Evolutionary conservation across 805 yeast genomes (phyloP).

Genomic region (Lipomyces yamanashiensis): DNA sequence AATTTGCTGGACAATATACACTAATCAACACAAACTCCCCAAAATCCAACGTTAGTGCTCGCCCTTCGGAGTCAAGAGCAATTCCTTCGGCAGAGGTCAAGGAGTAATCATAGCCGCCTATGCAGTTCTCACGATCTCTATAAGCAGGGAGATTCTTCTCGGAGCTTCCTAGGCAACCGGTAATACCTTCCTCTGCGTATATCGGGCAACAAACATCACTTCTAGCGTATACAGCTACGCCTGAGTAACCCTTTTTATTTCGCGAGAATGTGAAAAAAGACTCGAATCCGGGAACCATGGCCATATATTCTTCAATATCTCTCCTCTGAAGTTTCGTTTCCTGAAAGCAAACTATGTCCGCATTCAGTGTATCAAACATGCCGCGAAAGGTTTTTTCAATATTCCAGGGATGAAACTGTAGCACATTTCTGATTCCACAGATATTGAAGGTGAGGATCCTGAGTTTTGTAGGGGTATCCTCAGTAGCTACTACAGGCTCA

Average conservation of each 20-base stretch:
- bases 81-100: conserved; percentile 46
- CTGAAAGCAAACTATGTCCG: conserved; percentile 84
- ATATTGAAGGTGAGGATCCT: conserved; percentile 78
- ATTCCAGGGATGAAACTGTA: conserved; percentile 86
- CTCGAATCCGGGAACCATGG: conserved; percentile 59
- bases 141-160: conserved; percentile 33
- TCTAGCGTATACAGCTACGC: conserved; percentile 83
- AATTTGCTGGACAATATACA: conserved; percentile 90
- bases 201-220: conserved; percentile 47
- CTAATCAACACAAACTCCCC: conserved; percentile 53
- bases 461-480: not conserved
- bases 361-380: conserved; percentile 60
- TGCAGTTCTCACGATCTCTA: conserved; percentile 40
- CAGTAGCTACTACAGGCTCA: not conserved
- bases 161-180: conserved; percentile 59
- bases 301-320: conserved; percentile 55
- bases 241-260: conserved; percentile 81
- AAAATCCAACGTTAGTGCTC: conserved; percentile 77
- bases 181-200: conserved; percentile 86
- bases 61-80: conserved; percentile 78
- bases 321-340: conserved; percentile 73
- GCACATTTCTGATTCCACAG: conserved; percentile 79
- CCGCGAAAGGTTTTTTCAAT: conserved; percentile 48
- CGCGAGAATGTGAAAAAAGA: conserved; percentile 73
- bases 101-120: conserved; percentile 36